Conservation (phyloP, 2,329 filamentous ascomycete species). For the Alternaria gansuensis region DNA sequence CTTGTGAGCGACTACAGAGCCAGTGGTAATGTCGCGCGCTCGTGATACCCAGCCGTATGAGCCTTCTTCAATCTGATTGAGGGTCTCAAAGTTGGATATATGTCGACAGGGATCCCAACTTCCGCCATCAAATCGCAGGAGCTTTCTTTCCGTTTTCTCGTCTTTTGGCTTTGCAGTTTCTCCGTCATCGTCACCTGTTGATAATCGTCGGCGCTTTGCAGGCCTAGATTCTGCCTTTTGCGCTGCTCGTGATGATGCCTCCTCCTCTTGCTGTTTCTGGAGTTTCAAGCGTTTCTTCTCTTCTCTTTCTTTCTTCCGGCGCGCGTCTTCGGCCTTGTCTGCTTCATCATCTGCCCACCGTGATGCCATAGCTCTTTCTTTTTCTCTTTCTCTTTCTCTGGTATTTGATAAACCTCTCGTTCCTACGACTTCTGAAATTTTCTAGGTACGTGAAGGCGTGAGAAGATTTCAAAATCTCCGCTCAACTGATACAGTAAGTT, state of each 20-base stretch:
- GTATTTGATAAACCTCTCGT: not conserved
- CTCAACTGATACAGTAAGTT: not conserved
- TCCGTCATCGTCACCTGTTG: slow-evolving; percentile 53
- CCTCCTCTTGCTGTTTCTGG: slow-evolving; percentile 77
- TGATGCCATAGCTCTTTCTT: slow-evolving; percentile 64
- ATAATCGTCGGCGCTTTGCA: slow-evolving; percentile 69
- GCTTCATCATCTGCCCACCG: slow-evolving; percentile 89
- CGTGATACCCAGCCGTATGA: slow-evolving; percentile 95
- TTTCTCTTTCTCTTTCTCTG: slow-evolving; percentile 10
- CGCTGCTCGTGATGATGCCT: slow-evolving; percentile 56
- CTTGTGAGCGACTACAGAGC: slow-evolving; percentile 88
- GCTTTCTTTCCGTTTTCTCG: slow-evolving; percentile 57
- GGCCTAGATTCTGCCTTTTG: slow-evolving; percentile 52
- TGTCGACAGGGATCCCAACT: slow-evolving; percentile 77
- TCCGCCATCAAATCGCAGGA: slow-evolving; percentile 75
- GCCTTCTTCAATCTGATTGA: slow-evolving; percentile 98
- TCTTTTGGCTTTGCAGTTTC: slow-evolving; percentile 35
- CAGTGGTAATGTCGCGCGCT: slow-evolving; percentile 76
- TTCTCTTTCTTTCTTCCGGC: slow-evolving; percentile 82
- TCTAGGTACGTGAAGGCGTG: not conserved
- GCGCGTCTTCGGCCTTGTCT: slow-evolving; percentile 76
- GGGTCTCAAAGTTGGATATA: slow-evolving; percentile 86
- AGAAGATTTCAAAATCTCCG: not conserved
- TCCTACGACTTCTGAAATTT: not conserved
- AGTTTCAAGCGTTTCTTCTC: slow-evolving; percentile 86